phyloP scores from a whole-genome alignment of 495 filamentous ascomycete species.

The Penicillium roqueforti region DNA sequence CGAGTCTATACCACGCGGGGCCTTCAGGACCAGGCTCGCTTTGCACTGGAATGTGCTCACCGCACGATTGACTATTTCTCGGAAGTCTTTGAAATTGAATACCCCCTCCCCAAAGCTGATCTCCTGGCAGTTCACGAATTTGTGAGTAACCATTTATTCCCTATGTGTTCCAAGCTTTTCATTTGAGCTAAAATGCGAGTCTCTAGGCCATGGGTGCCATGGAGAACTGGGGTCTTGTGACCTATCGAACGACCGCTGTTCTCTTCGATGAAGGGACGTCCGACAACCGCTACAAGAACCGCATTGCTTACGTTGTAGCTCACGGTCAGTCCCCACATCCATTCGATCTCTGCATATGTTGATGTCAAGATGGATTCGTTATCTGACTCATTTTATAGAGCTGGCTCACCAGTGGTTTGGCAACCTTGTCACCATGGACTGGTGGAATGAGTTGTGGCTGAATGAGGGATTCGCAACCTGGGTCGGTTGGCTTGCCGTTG shows the following conservation, averaged over 20 bases:
- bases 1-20: slow-evolving; percentile 92
- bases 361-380: background rate
- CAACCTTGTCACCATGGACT: slow-evolving; percentile 77
- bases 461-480: slow-evolving; percentile 98
- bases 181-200: slow-evolving; percentile 28
- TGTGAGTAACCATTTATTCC: slow-evolving; percentile 42
- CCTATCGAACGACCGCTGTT: slow-evolving; percentile 89
- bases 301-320: slow-evolving; percentile 90
- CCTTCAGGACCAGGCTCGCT: slow-evolving; percentile 80
- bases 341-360: slow-evolving; percentile 3
- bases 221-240: slow-evolving; percentile 94
- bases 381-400: slow-evolving; percentile 44
- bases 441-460: slow-evolving; percentile 96
- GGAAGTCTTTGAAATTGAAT: slow-evolving; percentile 88
- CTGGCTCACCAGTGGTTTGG: slow-evolving; percentile 99
- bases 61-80: slow-evolving; percentile 94
- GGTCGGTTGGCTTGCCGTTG: slow-evolving; percentile 92
- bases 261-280: slow-evolving; percentile 89
- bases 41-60: slow-evolving; percentile 80
- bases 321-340: slow-evolving; percentile 44
- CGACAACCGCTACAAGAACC: slow-evolving; percentile 79
- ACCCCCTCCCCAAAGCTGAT: slow-evolving; percentile 92
- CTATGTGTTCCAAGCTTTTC: background rate
- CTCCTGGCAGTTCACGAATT: slow-evolving; percentile 96
- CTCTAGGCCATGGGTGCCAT: slow-evolving; percentile 64